phyloP scores from a whole-genome alignment of 805 yeast species.

The Nakazawaea holstii region DNA sequence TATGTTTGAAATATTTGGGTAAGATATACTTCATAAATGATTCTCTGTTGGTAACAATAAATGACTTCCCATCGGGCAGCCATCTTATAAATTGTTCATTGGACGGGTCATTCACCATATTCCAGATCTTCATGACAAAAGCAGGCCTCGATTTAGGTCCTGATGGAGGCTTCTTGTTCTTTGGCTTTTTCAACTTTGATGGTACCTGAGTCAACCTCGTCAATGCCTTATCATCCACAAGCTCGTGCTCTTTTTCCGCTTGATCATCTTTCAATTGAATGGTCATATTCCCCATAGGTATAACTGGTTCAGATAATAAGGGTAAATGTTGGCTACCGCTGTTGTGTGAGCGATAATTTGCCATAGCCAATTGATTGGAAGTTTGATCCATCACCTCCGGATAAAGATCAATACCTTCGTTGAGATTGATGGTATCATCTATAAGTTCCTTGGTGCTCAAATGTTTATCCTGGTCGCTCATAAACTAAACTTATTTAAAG shows the following conservation, averaged over 20 bases:
- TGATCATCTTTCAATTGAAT: not conserved
- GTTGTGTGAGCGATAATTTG: not conserved
- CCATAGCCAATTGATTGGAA: slow-evolving; percentile 1
- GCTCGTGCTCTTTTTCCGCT: not conserved
- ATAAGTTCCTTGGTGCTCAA: not conserved
- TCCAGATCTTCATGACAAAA: slow-evolving; percentile 91
- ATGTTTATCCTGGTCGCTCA: not conserved
- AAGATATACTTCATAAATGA: slow-evolving; percentile 75
- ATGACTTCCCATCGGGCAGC: slow-evolving; percentile 81
- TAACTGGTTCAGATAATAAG: slow-evolving; percentile 2
- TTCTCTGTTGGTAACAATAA: slow-evolving; percentile 81
- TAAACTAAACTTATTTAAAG: not conserved
- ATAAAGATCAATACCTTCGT: not conserved
- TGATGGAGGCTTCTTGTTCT: slow-evolving; percentile 11
- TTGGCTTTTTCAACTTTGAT: slow-evolving; percentile 11
- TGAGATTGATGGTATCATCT: not conserved
- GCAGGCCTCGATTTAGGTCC: slow-evolving; percentile 67
- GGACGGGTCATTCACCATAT: slow-evolving; percentile 80
- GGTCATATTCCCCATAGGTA: not conserved
- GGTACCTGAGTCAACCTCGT: slow-evolving; percentile 2
- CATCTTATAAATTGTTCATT: slow-evolving; percentile 75
- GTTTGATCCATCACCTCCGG: not conserved
- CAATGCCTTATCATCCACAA: not conserved
- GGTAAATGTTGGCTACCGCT: not conserved
- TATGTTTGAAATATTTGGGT: slow-evolving; percentile 93